Evolutionary conservation across 1,139 yeast genomes (phyloP), one percentile per base, ranked within the genome.

Genomic region (Candida sanyaensis): DNA sequence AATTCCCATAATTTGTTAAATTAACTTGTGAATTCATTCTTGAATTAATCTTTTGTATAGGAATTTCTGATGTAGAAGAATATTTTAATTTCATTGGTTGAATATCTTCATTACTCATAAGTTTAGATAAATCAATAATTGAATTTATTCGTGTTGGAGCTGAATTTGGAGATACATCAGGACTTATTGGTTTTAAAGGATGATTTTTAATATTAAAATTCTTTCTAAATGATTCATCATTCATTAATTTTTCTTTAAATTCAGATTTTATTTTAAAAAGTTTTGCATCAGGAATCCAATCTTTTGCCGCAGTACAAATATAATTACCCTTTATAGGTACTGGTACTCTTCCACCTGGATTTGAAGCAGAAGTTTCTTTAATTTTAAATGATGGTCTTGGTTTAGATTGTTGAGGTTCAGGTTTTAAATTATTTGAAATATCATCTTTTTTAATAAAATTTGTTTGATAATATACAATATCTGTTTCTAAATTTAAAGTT

Each of bases 401-500:
- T 36, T 58, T 57, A 23, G 38, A 32, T n/a, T 50, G 50, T n/a
- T 50, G 41, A 1, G 29, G 31, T 11, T 37, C 42, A 12, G 47
- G 41, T 6, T 54, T 47, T 6, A 56, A 53, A 24, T 60, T 58
- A 4, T 36, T 27, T 27, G 37, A 24, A 40, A 69, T 46, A 36
- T 73, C 78, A 37, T 72, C 71, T 43, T 69, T 60, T 50, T 71
- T 73, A 43, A 75, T 66, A 56, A 75, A 75, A 52, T 73, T 75
- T 11, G 80, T 75, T 49, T 73, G 72, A 55, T 75, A 75, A 56
- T 75, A 75, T 5, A 74, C 77, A 23, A 75, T 69, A 52, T 75
- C 79, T 1, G 75, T 66, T 37, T 74, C 77, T 41, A 75, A 58
- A 51, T 75, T 75, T 41, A 75, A 61, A 4, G 65, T 50, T 33